A percentile compares a stretch with the other conserved stretches of the same genome.
phyloP scores from a whole-genome alignment of 1,284 basidiomycete genomes.

The Leccinum huronense region DNA sequence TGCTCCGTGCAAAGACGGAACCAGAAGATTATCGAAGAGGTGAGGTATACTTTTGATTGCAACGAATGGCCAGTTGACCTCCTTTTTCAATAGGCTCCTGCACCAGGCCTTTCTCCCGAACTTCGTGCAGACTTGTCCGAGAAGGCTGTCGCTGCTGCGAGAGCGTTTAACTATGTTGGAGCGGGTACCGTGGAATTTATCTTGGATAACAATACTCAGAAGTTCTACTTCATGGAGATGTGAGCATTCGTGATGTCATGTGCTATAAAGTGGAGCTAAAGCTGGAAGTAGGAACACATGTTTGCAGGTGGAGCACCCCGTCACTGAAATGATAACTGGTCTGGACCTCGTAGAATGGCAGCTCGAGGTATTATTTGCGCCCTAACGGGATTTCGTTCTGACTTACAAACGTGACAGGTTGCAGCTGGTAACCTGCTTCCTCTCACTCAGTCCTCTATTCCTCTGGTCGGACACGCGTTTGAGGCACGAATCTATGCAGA shows the following conservation, averaged over 20 bases:
- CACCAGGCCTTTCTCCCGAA: conserved; percentile 77
- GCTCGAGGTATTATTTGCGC: conserved; percentile 57
- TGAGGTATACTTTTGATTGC: conserved; percentile 20
- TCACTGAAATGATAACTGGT: conserved; percentile 94
- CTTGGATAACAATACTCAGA: conserved; percentile 82
- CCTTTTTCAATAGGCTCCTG: conserved; percentile 71
- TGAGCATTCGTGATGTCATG: conserved; percentile 36
- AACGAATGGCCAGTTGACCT: background rate
- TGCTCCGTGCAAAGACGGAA: conserved; percentile 93
- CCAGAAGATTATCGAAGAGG: conserved; percentile 94
- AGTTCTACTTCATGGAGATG: conserved; percentile 96
- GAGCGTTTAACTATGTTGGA: conserved; percentile 87
- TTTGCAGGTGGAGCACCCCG: conserved; percentile 92
- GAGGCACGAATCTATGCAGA: conserved; percentile 98
- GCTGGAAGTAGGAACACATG: conserved; percentile 74
- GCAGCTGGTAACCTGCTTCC: conserved; percentile 88
- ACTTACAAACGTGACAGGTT: conserved; percentile 45
- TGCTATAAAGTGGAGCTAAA: conserved; percentile 4
- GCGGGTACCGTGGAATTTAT: conserved; percentile 95
- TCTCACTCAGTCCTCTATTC: conserved; percentile 72
- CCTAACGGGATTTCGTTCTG: background rate
- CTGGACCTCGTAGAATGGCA: conserved; percentile 95
- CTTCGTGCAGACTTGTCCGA: conserved; percentile 78
- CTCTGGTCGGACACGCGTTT: conserved; percentile 88
- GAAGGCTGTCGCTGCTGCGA: conserved; percentile 89